Evolutionary conservation across 192 early-diverging fungal genomes (phyloP).

Genomic region (Entomortierella beljakovae): DNA sequence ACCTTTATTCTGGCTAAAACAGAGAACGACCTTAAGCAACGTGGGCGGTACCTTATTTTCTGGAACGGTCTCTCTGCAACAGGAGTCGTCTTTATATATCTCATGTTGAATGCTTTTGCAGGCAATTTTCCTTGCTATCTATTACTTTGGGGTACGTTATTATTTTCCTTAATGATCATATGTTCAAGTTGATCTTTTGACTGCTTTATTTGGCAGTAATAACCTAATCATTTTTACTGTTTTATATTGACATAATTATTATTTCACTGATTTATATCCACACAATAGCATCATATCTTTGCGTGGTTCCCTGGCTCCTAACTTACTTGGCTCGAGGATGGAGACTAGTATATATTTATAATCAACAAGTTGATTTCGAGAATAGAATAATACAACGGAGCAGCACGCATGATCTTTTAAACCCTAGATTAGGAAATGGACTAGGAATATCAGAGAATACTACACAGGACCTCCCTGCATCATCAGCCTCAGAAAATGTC

Average conservation of each 20-base stretch:
- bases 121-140: slow-evolving; percentile 49
- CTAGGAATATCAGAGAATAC: not conserved
- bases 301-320: slow-evolving; percentile 46
- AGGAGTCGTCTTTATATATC: slow-evolving; percentile 37
- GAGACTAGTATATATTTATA: slow-evolving; percentile 49
- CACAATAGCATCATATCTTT: slow-evolving; percentile 34
- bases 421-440: not conserved
- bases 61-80: slow-evolving; percentile 50
- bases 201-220: not conserved
- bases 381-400: slow-evolving; percentile 19
- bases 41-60: slow-evolving; percentile 49
- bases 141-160: slow-evolving; percentile 48
- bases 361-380: slow-evolving; percentile 45
- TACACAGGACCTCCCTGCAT: not conserved
- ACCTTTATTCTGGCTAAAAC: slow-evolving; percentile 40
- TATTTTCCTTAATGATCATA: not conserved
- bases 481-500: not conserved
- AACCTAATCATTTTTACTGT: not conserved
- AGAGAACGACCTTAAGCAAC: slow-evolving; percentile 50
- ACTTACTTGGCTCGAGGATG: slow-evolving; percentile 46
- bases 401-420: not conserved
- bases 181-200: slow-evolving; percentile 1
- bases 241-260: not conserved
- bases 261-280: not conserved
- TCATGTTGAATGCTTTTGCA: slow-evolving; percentile 47